Evolutionary conservation across 2,329 filamentous ascomycete genomes (phyloP).

Genomic region (Colletotrichum spaethianum): DNA sequence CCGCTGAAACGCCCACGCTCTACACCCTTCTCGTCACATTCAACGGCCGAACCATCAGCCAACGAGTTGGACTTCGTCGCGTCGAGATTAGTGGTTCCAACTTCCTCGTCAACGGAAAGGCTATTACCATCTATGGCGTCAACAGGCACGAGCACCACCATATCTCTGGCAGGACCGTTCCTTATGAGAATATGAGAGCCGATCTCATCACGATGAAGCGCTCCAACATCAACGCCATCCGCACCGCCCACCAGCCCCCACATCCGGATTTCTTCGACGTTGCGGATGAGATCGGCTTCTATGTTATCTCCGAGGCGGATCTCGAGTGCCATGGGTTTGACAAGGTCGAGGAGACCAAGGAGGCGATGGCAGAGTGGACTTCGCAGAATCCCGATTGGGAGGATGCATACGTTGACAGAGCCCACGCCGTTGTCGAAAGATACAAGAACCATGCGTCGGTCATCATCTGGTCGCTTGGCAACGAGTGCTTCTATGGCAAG

Average conservation of each 20-base stretch:
- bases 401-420: constrained; percentile 77
- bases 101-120: constrained; percentile 75
- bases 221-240: constrained; percentile 79
- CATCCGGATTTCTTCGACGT: constrained; percentile 73
- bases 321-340: constrained; percentile 69
- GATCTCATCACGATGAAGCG: constrained; percentile 78
- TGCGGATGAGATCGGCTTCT: constrained; percentile 74
- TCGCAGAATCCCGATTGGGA: constrained; percentile 74
- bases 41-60: constrained; percentile 57
- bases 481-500: constrained; percentile 78
- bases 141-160: constrained; percentile 81
- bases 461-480: constrained; percentile 80
- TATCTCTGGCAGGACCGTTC: constrained; percentile 72
- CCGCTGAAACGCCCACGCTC: constrained; percentile 75
- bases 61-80: constrained; percentile 74
- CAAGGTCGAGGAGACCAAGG: constrained; percentile 48
- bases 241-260: constrained; percentile 77
- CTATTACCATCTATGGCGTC: constrained; percentile 77
- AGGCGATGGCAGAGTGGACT: constrained; percentile 58
- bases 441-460: constrained; percentile 73
- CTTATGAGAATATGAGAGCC: constrained; percentile 68
- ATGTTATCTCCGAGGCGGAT: constrained; percentile 72
- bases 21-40: constrained; percentile 64
- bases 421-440: constrained; percentile 73
- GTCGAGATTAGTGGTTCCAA: constrained; percentile 73